These are phyloP conservation scores for Talaromyces wortmannii DNA, from an alignment of 495 filamentous ascomycete genomes.

Conservation along the genomic window DNA sequence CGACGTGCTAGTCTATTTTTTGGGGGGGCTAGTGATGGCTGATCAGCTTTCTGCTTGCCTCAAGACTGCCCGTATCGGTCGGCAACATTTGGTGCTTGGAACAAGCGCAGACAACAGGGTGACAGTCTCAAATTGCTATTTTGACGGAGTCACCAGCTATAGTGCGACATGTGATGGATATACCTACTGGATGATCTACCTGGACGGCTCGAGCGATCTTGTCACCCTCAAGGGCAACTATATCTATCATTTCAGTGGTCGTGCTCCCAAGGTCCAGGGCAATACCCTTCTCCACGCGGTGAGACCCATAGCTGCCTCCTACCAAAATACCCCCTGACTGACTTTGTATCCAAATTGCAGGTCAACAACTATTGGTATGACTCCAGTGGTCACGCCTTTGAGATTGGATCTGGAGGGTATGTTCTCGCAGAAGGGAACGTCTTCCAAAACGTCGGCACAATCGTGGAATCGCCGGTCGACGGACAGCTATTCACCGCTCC, in stretches of 20 bases:
- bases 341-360: constrained; percentile 3
- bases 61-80: constrained; percentile 35
- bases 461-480: constrained; percentile 19
- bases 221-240: constrained; percentile 42
- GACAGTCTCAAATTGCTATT: constrained; percentile 39
- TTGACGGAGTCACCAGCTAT: constrained; percentile 30
- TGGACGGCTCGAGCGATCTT: constrained; percentile 22
- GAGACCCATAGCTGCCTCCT: neutral
- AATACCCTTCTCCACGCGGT: constrained; percentile 24
- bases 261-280: constrained; percentile 33
- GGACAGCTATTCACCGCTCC: constrained; percentile 39
- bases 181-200: constrained; percentile 40
- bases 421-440: constrained; percentile 54
- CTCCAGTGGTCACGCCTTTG: constrained; percentile 48
- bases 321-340: neutral
- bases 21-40: neutral
- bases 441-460: constrained; percentile 42
- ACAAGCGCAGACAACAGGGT: constrained; percentile 31
- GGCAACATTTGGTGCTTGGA: constrained; percentile 40
- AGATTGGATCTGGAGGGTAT: constrained; percentile 41
- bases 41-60: neutral
- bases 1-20: neutral
- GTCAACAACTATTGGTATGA: constrained; percentile 57
- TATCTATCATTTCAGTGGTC: constrained; percentile 37
- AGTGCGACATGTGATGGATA: constrained; percentile 38